Percentiles rank a stretch among this genome's conserved stretches.
Conservation (phyloP, 768 basidiomycete species). For the Sutorius australiensis region DNA sequence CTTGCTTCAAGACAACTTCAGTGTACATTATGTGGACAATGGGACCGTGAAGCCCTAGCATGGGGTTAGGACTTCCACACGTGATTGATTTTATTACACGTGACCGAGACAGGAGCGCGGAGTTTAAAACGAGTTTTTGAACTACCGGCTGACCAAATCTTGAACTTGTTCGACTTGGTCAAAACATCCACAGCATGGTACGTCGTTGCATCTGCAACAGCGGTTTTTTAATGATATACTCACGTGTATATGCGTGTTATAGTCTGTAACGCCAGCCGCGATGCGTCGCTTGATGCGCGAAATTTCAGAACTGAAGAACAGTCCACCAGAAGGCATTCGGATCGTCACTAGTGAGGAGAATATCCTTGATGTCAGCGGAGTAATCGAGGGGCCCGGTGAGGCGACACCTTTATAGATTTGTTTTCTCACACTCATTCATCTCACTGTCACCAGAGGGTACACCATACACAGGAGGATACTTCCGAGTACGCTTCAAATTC, state of each 20-base stretch:
- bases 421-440: conserved; percentile 3
- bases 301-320: conserved; percentile 71
- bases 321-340: conserved; percentile 90
- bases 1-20: not conserved
- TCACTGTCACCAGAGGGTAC: conserved; percentile 46
- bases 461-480: conserved; percentile 71
- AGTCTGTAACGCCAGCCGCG: conserved; percentile 49
- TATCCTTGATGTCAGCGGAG: conserved; percentile 80
- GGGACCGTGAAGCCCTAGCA: not conserved
- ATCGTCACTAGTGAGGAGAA: conserved; percentile 84
- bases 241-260: not conserved
- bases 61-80: conserved; percentile 16
- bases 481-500: conserved; percentile 78
- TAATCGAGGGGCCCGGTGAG: conserved; percentile 89
- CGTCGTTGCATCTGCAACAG: conserved; percentile 1
- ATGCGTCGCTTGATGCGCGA: conserved; percentile 89
- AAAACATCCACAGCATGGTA: conserved; percentile 22
- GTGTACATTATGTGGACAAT: too few relatives aligned
- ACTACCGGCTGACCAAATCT: conserved; percentile 16
- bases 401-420: not conserved
- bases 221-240: not conserved
- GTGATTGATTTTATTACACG: conserved; percentile 28
- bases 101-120: conserved; percentile 20
- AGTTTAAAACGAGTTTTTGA: conserved; percentile 29
- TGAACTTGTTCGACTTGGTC: conserved; percentile 3